Evolutionary conservation across 2,329 filamentous ascomycete species (phyloP).

Genomic region (Pezizomycotina sp.): DNA sequence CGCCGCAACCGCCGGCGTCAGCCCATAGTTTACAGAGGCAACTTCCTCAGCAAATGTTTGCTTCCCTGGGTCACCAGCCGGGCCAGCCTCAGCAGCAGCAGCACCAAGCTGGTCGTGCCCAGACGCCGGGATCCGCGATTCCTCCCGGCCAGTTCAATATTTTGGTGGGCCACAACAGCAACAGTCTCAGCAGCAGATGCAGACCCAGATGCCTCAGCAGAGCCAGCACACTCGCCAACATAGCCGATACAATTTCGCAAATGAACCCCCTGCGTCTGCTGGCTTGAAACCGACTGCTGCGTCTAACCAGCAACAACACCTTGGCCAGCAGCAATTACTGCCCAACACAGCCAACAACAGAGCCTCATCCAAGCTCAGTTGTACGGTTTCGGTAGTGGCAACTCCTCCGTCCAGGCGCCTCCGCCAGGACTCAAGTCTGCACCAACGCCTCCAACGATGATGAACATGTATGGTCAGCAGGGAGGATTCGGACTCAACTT

Average conservation of each 20-base stretch:
- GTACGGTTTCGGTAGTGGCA: constrained; percentile 22
- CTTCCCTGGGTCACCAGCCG: constrained; percentile 37
- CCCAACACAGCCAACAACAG: too few species aligned
- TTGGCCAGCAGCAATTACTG: constrained; percentile 36
- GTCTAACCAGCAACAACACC: constrained; percentile 27
- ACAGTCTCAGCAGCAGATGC: constrained; percentile 26
- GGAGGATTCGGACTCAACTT: constrained; percentile 41
- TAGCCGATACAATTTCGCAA: constrained; percentile 30
- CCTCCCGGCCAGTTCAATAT: constrained; percentile 1
- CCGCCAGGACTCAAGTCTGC: constrained; percentile 91
- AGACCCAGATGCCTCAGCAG: constrained; percentile 25
- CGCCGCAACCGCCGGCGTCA: constrained; percentile 30
- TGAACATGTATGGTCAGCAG: constrained; percentile 57
- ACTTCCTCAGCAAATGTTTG: constrained; percentile 45
- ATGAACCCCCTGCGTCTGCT: constrained; percentile 40
- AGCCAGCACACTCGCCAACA: constrained; percentile 30
- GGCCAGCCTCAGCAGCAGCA: constrained; percentile 31
- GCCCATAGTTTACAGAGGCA: constrained; percentile 33
- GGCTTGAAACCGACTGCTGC: constrained; percentile 18
- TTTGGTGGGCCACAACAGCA: constrained; percentile 6
- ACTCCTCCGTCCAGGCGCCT: constrained; percentile 53
- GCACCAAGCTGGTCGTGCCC: constrained; percentile 33
- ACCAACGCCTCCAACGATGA: constrained; percentile 85
- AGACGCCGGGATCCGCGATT: constrained; percentile 27
- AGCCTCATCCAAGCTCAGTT: constrained; percentile 23